These are phyloP conservation scores for Pelagophyceae sp. DNA, from an alignment of 352 stramenopile species.

Conservation along the genomic window DNA sequence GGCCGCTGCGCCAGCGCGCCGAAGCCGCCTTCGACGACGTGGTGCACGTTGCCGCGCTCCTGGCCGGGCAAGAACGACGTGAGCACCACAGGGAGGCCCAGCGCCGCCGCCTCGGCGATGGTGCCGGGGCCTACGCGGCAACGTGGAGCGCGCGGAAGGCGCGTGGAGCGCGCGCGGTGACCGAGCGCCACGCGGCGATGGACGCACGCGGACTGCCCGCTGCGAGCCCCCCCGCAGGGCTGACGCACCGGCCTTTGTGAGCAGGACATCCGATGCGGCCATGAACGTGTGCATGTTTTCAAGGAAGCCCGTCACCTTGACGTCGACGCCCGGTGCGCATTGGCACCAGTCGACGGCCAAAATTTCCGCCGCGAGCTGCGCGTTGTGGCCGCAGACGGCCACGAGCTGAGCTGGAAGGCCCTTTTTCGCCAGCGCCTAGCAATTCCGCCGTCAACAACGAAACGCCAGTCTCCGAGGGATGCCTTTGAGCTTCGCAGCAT, in stretches of 20 bases:
- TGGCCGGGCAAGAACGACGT: conserved; percentile 57
- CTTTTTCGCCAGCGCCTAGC: conserved; percentile 43
- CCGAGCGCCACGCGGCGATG: background rate
- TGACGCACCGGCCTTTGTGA: conserved; percentile 57
- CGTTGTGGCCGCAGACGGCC: conserved; percentile 56
- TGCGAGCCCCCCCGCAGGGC: conserved; percentile 55
- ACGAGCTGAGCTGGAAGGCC: conserved; percentile 45
- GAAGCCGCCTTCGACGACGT: conserved; percentile 48
- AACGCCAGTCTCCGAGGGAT: no score
- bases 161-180: background rate
- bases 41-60: conserved; percentile 53
- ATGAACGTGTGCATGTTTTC: conserved; percentile 57
- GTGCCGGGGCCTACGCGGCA: no score
- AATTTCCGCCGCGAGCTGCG: conserved; percentile 40
- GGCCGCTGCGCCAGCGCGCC: conserved; percentile 35
- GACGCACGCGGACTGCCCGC: conserved; percentile 37
- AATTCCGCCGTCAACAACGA: no score
- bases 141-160: no score
- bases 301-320: conserved; percentile 45
- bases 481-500: conserved; percentile 35
- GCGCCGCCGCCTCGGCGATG: conserved; percentile 36
- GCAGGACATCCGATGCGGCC: conserved; percentile 53
- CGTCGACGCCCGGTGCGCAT: conserved; percentile 18
- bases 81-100: conserved; percentile 55
- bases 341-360: conserved; percentile 42